A percentile compares a stretch with the other conserved stretches of the same genome.
phyloP scores from a whole-genome alignment of 2,329 filamentous ascomycete species.

The Pseudogymnoascus sp. region DNA sequence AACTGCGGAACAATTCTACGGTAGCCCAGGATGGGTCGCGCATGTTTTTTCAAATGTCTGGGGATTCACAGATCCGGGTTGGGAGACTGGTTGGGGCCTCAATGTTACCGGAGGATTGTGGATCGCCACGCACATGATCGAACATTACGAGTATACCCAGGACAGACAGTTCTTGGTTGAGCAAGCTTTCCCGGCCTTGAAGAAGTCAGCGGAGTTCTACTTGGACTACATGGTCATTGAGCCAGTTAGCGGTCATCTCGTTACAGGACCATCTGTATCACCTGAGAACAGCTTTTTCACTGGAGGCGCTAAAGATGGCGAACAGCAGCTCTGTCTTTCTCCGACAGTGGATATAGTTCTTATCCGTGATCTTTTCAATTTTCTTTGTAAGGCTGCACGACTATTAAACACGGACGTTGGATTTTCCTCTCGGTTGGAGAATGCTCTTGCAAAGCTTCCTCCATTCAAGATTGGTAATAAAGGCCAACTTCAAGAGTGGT shows the following conservation, averaged over 20 bases:
- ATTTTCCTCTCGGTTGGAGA: no score
- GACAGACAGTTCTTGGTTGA: constrained; percentile 5
- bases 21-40: no score
- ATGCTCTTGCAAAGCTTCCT: constrained; percentile 13
- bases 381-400: no score
- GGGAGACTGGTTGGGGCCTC: constrained; percentile 4
- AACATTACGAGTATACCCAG: constrained; percentile 17
- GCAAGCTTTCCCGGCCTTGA: no score
- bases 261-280: constrained; percentile 29
- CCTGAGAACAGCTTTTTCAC: constrained; percentile 28
- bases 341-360: no score
- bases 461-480: constrained; percentile 37
- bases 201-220: constrained; percentile 5
- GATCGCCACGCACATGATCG: constrained; percentile 19
- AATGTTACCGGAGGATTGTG: constrained; percentile 11
- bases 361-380: no score
- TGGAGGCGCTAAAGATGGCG: background rate
- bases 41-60: no score
- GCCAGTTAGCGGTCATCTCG: constrained; percentile 28
- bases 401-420: no score
- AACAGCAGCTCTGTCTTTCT: no score
- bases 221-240: constrained; percentile 27
- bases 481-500: constrained; percentile 19
- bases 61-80: no score
- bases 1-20: background rate